Conservation (phyloP, 768 basidiomycete species). For the Lactarius trivialis region DNA sequence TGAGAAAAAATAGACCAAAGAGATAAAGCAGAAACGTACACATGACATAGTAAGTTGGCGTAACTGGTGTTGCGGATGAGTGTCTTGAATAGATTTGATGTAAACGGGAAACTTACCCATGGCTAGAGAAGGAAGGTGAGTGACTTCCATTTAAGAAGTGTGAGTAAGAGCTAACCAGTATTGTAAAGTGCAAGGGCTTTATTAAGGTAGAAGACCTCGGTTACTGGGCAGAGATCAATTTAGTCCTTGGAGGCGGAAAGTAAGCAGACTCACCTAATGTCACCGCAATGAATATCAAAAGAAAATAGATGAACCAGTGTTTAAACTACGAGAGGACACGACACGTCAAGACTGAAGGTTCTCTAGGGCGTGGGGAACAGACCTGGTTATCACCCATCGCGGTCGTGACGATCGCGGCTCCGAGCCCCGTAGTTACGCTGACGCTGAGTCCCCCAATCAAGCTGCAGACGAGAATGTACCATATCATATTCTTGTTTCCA, state of each 20-base stretch:
- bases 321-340: conserved; percentile 54
- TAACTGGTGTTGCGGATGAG: conserved; percentile 42
- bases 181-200: conserved; percentile 95
- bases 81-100: conserved; percentile 25
- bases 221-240: conserved; percentile 39
- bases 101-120: conserved; percentile 47
- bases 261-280: conserved; percentile 59
- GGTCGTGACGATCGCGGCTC: conserved; percentile 81
- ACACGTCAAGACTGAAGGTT: conserved; percentile 9
- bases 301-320: conserved; percentile 87
- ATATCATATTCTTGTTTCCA: conserved; percentile 89
- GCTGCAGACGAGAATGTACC: conserved; percentile 91
- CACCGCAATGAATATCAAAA: conserved; percentile 72
- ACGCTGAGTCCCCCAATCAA: conserved; percentile 96
- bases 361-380: conserved; percentile 22
- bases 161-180: conserved; percentile 47
- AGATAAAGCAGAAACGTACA: conserved; percentile 39
- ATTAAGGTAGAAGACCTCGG: conserved; percentile 93
- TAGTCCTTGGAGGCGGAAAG: conserved; percentile 17
- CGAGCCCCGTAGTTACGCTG: conserved; percentile 90
- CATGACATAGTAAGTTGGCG: conserved; percentile 82
- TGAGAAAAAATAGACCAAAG: conserved; percentile 8
- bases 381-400: conserved; percentile 75
- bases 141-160: conserved; percentile 5
- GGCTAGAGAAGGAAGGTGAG: conserved; percentile 34